Conservation (phyloP, 73 alveolate species). For the Paramecium caudatum region DNA sequence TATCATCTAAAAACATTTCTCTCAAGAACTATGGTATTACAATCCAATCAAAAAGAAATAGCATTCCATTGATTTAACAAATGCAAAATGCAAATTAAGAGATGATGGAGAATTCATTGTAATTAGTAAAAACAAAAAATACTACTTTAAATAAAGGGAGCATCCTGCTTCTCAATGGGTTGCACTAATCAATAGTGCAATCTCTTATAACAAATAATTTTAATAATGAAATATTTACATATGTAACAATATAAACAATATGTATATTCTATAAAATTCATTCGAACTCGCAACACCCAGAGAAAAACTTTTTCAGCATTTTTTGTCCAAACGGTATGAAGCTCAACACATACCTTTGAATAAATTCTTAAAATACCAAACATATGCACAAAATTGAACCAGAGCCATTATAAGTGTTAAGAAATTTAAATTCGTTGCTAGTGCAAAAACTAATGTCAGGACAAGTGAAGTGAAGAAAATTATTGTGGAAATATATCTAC, state of each 20-base stretch:
- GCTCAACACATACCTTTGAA: slow-evolving; percentile 31
- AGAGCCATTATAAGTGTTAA: slow-evolving; percentile 11
- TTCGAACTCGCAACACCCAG: slow-evolving; percentile 53
- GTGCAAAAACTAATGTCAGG: slow-evolving; percentile 12
- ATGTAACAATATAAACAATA: no score
- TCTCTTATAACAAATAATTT: slow-evolving; percentile 32
- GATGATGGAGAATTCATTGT: not conserved
- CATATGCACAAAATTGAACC: slow-evolving; percentile 54
- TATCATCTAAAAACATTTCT: not conserved
- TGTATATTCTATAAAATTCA: slow-evolving; percentile 50
- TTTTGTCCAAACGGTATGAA: slow-evolving; percentile 54
- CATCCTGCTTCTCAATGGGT: slow-evolving; percentile 65
- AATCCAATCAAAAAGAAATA: slow-evolving; percentile 67
- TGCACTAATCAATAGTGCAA: slow-evolving; percentile 32
- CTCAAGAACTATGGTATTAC: slow-evolving; percentile 4
- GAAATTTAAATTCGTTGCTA: slow-evolving; percentile 15
- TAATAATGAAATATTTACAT: slow-evolving; percentile 43
- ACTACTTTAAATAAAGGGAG: slow-evolving; percentile 50
- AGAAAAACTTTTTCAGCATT: slow-evolving; percentile 34
- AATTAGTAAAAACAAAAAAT: slow-evolving; percentile 5
- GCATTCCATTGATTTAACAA: slow-evolving; percentile 15
- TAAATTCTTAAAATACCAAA: slow-evolving; percentile 22
- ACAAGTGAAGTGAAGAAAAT: slow-evolving; percentile 39
- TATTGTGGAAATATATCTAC: slow-evolving; percentile 50
- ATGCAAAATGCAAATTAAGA: not conserved